These are phyloP conservation scores for Mycena vulgaris DNA, from an alignment of 768 basidiomycete genomes.

Conservation along the genomic window DNA sequence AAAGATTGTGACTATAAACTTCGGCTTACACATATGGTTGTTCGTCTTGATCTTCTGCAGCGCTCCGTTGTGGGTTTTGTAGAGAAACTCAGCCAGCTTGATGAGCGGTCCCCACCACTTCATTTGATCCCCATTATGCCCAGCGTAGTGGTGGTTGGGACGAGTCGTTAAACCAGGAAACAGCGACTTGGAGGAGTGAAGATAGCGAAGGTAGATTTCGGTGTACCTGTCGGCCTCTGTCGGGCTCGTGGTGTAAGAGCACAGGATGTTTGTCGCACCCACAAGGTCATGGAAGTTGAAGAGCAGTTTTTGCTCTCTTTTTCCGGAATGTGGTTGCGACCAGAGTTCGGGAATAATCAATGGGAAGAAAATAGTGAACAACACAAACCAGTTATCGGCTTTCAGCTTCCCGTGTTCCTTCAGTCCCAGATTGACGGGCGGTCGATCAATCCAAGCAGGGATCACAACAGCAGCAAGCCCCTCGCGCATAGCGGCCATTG, in stretches of 20 bases:
- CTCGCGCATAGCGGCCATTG: constrained; percentile 15
- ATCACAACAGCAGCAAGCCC: constrained; percentile 21
- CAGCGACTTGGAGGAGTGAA: background rate
- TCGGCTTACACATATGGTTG: background rate
- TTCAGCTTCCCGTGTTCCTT: constrained; percentile 34
- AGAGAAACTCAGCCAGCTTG: constrained; percentile 21
- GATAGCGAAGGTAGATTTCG: background rate
- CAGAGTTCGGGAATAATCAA: constrained; percentile 16
- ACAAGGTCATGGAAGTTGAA: constrained; percentile 11
- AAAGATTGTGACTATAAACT: background rate
- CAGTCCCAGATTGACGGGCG: constrained; percentile 31
- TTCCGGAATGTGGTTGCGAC: too few species aligned
- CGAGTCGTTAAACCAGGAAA: background rate
- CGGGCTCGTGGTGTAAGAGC: background rate
- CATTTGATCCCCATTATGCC: constrained; percentile 19
- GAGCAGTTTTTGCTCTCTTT: background rate
- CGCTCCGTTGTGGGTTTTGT: constrained; percentile 26
- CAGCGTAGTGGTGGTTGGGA: constrained; percentile 8
- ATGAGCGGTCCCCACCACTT: constrained; percentile 36
- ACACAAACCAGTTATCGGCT: constrained; percentile 34
- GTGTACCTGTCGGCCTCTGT: background rate
- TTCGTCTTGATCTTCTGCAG: too few species aligned
- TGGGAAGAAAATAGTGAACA: constrained; percentile 10
- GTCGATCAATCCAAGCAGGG: constrained; percentile 27
- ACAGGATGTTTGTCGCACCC: constrained; percentile 7